These are phyloP conservation scores for Boletus speciosus DNA, from an alignment of 768 basidiomycete species.

Conservation along the genomic window DNA sequence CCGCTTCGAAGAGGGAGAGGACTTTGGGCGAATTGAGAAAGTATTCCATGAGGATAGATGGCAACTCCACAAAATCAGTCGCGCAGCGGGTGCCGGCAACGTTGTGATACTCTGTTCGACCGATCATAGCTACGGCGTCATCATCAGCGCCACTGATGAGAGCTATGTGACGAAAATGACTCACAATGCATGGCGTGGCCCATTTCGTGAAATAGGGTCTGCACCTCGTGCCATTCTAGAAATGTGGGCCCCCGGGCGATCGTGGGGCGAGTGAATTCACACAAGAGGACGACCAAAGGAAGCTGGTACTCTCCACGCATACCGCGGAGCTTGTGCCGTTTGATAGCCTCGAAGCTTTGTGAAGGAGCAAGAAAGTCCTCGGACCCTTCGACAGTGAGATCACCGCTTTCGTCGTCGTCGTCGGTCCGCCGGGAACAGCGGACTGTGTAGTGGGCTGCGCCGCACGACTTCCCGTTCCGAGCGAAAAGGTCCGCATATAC, in stretches of 20 bases:
- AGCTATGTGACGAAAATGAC: slow-evolving; percentile 31
- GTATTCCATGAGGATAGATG: slow-evolving; percentile 98
- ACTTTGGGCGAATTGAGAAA: slow-evolving; percentile 85
- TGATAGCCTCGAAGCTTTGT: slow-evolving; percentile 59
- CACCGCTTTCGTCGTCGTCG: slow-evolving; percentile 77
- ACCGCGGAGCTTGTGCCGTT: slow-evolving; percentile 56
- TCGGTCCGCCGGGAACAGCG: slow-evolving; percentile 91
- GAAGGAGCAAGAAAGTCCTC: slow-evolving; percentile 47
- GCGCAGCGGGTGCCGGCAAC: slow-evolving; percentile 97
- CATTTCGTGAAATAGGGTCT: slow-evolving; percentile 98
- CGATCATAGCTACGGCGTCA: slow-evolving; percentile 80
- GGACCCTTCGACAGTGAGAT: slow-evolving; percentile 43
- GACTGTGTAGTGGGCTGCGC: slow-evolving; percentile 97
- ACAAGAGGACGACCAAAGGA: slow-evolving; percentile 87
- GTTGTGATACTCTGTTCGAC: slow-evolving; percentile 95
- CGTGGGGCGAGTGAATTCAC: slow-evolving; percentile 74
- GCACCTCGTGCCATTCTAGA: slow-evolving; percentile 89
- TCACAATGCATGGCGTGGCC: slow-evolving; percentile 99
- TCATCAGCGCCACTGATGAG: slow-evolving; percentile 3
- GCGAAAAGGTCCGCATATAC: slow-evolving; percentile 93
- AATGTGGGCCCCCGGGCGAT: slow-evolving; percentile 61
- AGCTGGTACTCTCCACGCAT: slow-evolving; percentile 76
- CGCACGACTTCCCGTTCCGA: slow-evolving; percentile 78
- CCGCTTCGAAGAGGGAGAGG: slow-evolving; percentile 68
- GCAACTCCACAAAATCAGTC: slow-evolving; percentile 97